A percentile compares a stretch with the other conserved stretches of the same genome.
phyloP scores from a whole-genome alignment of 495 filamentous ascomycete genomes.

The Aspergillus haitiensis region DNA sequence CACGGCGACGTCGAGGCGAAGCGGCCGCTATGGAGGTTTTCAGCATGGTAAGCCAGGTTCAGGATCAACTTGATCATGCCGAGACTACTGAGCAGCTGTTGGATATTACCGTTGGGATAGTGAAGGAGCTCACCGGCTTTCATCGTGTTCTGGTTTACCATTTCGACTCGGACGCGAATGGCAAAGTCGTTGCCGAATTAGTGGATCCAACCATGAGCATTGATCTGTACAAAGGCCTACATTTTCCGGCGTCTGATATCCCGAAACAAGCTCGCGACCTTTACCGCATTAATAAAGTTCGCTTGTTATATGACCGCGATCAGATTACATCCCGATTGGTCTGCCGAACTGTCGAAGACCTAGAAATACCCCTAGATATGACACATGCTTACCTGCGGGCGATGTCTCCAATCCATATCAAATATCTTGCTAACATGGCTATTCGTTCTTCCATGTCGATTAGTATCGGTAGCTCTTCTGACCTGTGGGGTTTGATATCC shows the following conservation, averaged over 20 bases:
- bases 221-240: slow-evolving; percentile 84
- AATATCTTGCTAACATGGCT: slow-evolving; percentile 88
- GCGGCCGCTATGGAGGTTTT: slow-evolving; percentile 92
- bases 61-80: slow-evolving; percentile 56
- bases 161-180: slow-evolving; percentile 82
- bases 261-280: slow-evolving; percentile 79
- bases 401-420: slow-evolving; percentile 83
- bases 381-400: slow-evolving; percentile 84
- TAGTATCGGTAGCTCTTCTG: slow-evolving; percentile 79
- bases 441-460: slow-evolving; percentile 94
- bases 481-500: slow-evolving; percentile 87
- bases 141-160: slow-evolving; percentile 94
- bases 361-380: slow-evolving; percentile 78
- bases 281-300: slow-evolving; percentile 62
- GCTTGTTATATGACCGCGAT: slow-evolving; percentile 42
- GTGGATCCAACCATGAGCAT: slow-evolving; percentile 78
- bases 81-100: slow-evolving; percentile 57
- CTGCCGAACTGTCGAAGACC: slow-evolving; percentile 72
- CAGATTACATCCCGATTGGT: slow-evolving; percentile 67
- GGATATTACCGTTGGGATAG: slow-evolving; percentile 39
- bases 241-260: slow-evolving; percentile 92
- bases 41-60: slow-evolving; percentile 69
- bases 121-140: slow-evolving; percentile 83
- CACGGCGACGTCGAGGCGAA: slow-evolving; percentile 74
- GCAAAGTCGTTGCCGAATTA: slow-evolving; percentile 82